A percentile compares a stretch with the other conserved stretches of the same genome.
Conservation (phyloP, 768 basidiomycete species). For the Saitozyma sp. region DNA sequence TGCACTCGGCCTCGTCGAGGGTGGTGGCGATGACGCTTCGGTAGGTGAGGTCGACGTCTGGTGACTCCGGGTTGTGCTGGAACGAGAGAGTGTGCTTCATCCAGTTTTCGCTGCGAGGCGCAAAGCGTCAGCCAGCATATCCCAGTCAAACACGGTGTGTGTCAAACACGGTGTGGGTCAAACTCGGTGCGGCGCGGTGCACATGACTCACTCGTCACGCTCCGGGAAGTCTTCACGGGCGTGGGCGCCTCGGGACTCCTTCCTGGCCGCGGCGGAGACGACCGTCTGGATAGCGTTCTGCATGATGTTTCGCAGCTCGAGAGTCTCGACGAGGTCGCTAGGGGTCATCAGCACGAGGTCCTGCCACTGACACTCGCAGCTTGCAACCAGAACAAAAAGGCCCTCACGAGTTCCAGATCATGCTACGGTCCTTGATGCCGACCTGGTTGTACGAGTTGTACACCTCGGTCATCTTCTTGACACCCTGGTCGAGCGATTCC, state of each 20-base stretch:
- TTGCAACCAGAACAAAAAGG: background rate
- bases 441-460: slow-evolving; percentile 88
- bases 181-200: too few relatives aligned
- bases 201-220: slow-evolving; percentile 71
- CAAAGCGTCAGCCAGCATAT: slow-evolving; percentile 2
- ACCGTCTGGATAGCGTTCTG: slow-evolving; percentile 97
- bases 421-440: slow-evolving; percentile 94
- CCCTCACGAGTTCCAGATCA: slow-evolving; percentile 99
- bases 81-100: slow-evolving; percentile 75
- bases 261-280: slow-evolving; percentile 73
- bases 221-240: slow-evolving; percentile 98
- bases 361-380: background rate
- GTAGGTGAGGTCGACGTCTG: slow-evolving; percentile 86
- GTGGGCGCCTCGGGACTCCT: slow-evolving; percentile 97
- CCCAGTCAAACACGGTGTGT: background rate
- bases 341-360: slow-evolving; percentile 3
- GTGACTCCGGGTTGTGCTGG: slow-evolving; percentile 72
- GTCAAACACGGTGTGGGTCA: background rate
- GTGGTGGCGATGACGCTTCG: slow-evolving; percentile 80
- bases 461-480: slow-evolving; percentile 77
- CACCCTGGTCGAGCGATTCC: slow-evolving; percentile 84
- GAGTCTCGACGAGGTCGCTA: slow-evolving; percentile 93
- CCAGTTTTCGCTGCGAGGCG: slow-evolving; percentile 41
- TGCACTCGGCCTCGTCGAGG: slow-evolving; percentile 95
- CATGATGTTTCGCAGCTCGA: slow-evolving; percentile 92